phyloP scores from a whole-genome alignment of 2,329 filamentous ascomycete species.

The Calonectria pseudoreteaudii region DNA sequence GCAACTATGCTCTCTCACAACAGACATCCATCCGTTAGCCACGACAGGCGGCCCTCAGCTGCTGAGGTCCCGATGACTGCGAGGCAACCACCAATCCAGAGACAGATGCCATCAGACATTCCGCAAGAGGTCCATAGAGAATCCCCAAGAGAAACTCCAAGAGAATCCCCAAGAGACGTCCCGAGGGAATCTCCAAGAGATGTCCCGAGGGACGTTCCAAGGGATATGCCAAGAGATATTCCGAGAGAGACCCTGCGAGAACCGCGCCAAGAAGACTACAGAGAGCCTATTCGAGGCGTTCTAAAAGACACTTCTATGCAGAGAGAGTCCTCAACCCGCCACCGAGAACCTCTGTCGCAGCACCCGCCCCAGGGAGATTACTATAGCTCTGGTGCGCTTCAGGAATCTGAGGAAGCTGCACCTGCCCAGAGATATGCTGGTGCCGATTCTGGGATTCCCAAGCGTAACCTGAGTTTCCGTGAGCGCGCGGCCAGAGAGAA shows the following conservation, averaged over 20 bases:
- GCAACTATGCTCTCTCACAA: constrained; percentile 38
- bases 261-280: constrained; percentile 28
- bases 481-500: constrained; percentile 65
- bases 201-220: constrained; percentile 24
- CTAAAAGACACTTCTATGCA: constrained; percentile 27
- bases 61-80: constrained; percentile 27
- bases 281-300: constrained; percentile 20
- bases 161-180: constrained; percentile 28
- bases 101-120: constrained; percentile 30
- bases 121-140: constrained; percentile 9
- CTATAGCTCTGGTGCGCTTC: constrained; percentile 35
- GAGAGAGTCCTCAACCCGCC: constrained; percentile 33
- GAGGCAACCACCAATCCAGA: constrained; percentile 27
- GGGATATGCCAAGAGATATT: constrained; percentile 1
- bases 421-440: constrained; percentile 32
- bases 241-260: constrained; percentile 25
- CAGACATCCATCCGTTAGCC: constrained; percentile 35
- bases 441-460: constrained; percentile 53
- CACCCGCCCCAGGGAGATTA: constrained; percentile 33
- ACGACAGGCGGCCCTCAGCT: constrained; percentile 32
- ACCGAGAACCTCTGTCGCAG: constrained; percentile 35
- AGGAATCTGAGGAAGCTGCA: constrained; percentile 33
- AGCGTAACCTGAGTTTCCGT: constrained; percentile 71
- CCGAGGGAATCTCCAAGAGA: constrained; percentile 13
- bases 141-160: constrained; percentile 21